phyloP scores from a whole-genome alignment of 2,329 filamentous ascomycete species.

The Fusarium sublunatum region DNA sequence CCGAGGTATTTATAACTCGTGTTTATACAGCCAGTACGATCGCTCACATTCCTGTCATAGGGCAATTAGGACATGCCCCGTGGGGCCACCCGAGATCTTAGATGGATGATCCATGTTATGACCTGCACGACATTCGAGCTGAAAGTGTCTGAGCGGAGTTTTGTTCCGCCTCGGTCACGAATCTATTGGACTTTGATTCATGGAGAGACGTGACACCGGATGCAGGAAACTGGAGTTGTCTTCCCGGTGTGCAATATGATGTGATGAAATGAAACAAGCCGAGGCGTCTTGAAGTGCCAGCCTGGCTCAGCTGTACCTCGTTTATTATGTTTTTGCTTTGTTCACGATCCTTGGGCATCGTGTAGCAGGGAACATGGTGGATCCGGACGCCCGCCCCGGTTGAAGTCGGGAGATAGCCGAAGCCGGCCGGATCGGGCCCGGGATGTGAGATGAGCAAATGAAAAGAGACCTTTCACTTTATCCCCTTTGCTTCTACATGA shows the following conservation, averaged over 20 bases:
- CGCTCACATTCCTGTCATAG: not conserved
- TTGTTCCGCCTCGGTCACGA: conserved; percentile 20
- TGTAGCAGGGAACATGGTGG: conserved; percentile 8
- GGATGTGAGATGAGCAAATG: conserved; percentile 2
- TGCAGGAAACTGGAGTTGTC: conserved; percentile 19
- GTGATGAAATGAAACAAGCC: not conserved
- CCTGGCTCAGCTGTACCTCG: conserved; percentile 2
- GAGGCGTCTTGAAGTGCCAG: conserved; percentile 10
- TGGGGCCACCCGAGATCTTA: conserved; percentile 27
- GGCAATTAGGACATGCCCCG: conserved; percentile 15
- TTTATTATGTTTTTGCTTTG: conserved; percentile 26
- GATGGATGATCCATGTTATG: conserved; percentile 38
- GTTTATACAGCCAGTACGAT: not conserved
- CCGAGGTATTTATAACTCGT: conserved; percentile 31
- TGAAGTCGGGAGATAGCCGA: conserved; percentile 30
- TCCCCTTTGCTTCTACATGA: not conserved
- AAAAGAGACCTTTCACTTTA: not conserved
- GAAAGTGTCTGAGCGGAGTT: conserved; percentile 8
- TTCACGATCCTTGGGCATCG: not conserved
- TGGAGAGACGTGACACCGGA: conserved; percentile 7
- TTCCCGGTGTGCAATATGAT: not conserved
- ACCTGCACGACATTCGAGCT: conserved; percentile 27
- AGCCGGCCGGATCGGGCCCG: conserved; percentile 29
- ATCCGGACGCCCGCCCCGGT: conserved; percentile 16
- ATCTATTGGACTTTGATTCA: conserved; percentile 15